Percentiles rank a stretch among this genome's conserved stretches.
phyloP scores from a whole-genome alignment of 2,329 filamentous ascomycete genomes.

The Ceratocystis papillata region DNA sequence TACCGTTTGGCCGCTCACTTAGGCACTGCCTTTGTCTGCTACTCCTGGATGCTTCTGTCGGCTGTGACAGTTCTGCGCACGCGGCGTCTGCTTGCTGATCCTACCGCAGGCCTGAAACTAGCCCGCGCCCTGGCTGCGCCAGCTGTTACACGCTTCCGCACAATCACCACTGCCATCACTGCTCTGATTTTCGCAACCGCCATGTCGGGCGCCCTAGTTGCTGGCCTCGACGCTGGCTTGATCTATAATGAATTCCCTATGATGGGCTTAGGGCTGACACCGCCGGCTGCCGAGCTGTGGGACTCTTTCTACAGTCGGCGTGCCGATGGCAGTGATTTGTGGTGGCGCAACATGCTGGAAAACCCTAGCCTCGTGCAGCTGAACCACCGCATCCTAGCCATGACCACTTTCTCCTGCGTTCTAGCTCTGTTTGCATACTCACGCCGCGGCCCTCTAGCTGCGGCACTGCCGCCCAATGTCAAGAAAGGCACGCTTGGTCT shows the following conservation, averaged over 20 bases:
- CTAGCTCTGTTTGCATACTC: conserved; percentile 72
- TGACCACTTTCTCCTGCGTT: conserved; percentile 74
- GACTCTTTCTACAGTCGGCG: conserved; percentile 74
- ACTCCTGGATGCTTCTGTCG: conserved; percentile 86
- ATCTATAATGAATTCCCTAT: conserved; percentile 98
- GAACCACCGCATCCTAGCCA: conserved; percentile 86
- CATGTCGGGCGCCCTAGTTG: conserved; percentile 88
- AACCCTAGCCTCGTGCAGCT: conserved; percentile 94
- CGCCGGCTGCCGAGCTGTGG: conserved; percentile 73
- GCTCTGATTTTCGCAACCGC: conserved; percentile 76
- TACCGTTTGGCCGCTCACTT: conserved; percentile 87
- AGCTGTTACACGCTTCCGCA: conserved; percentile 60
- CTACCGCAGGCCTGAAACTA: conserved; percentile 49
- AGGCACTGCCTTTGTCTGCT: conserved; percentile 82
- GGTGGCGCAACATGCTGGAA: conserved; percentile 96
- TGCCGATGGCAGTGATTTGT: conserved; percentile 68
- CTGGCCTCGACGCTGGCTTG: conserved; percentile 85
- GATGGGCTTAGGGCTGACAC: conserved; percentile 78
- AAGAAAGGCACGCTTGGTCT: conserved; percentile 64
- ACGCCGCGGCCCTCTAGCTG: conserved; percentile 49
- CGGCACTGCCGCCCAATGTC: conserved; percentile 51
- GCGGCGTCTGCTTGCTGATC: conserved; percentile 57
- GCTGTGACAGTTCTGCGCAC: conserved; percentile 75
- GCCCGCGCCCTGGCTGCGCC: conserved; percentile 55
- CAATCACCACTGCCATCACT: conserved; percentile 58